Conservation (phyloP, 108 stramenopile species). For the Cyclotella distinguenda region DNA sequence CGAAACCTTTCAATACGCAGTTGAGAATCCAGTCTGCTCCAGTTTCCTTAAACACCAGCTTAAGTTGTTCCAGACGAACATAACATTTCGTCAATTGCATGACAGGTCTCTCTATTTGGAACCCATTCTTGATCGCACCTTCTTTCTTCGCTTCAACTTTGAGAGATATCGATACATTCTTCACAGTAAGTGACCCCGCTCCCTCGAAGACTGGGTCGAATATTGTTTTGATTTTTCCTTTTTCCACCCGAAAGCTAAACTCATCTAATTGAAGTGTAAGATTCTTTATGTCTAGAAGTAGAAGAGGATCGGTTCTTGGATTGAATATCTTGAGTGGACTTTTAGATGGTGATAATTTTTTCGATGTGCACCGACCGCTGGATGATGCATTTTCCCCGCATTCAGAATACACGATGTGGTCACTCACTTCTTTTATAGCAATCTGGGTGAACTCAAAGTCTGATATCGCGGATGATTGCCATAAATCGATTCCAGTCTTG, state of each 20-base stretch:
- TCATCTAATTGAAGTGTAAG: slow-evolving; percentile 65
- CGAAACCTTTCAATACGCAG: slow-evolving; percentile 68
- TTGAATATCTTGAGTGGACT: slow-evolving; percentile 50
- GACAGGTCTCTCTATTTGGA: slow-evolving; percentile 49
- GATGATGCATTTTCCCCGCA: slow-evolving; percentile 30
- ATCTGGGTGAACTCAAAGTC: slow-evolving; percentile 84
- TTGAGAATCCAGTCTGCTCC: slow-evolving; percentile 86
- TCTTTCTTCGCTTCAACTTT: slow-evolving; percentile 74
- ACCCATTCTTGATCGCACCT: slow-evolving; percentile 29
- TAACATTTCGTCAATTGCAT: slow-evolving; percentile 65
- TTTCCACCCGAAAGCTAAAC: slow-evolving; percentile 80
- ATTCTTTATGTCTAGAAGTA: slow-evolving; percentile 78
- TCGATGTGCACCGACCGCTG: background rate
- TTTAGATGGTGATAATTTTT: background rate
- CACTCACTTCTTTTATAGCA: slow-evolving; percentile 76
- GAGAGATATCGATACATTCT: slow-evolving; percentile 75
- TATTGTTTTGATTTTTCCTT: slow-evolving; percentile 53
- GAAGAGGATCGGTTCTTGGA: slow-evolving; percentile 68
- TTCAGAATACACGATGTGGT: slow-evolving; percentile 69
- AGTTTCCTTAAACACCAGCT: slow-evolving; percentile 70
- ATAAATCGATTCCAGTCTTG: slow-evolving; percentile 78
- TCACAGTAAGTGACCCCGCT: slow-evolving; percentile 55
- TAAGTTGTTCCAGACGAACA: slow-evolving; percentile 64
- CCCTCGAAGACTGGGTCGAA: slow-evolving; percentile 90
- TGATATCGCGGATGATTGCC: slow-evolving; percentile 77